Evolutionary conservation across 163 green algal genomes (phyloP).

Genomic region (Picocystis sp.): DNA sequence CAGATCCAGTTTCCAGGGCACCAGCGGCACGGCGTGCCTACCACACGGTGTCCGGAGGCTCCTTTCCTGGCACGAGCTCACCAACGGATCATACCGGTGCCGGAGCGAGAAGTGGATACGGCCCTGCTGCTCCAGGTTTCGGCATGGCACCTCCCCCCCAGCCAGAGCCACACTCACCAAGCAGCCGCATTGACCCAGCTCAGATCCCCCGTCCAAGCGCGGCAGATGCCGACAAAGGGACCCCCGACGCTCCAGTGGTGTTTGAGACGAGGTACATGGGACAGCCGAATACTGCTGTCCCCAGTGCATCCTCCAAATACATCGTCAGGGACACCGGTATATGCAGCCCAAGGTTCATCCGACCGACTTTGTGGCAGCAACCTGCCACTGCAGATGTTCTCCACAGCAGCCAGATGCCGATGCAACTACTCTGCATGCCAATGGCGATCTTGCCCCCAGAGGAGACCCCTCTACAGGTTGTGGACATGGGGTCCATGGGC

Average conservation of each 20-base stretch:
- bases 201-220: conserved; percentile 4
- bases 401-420: conserved; percentile 47
- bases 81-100: no score
- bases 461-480: conserved; percentile 28
- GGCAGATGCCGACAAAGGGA: neutral
- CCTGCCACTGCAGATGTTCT: conserved; percentile 46
- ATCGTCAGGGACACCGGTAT: conserved; percentile 45
- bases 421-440: conserved; percentile 58
- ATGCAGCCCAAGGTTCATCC: conserved; percentile 53
- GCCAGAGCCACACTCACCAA: no score
- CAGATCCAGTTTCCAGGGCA: no score
- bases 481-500: conserved; percentile 59
- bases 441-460: conserved; percentile 45
- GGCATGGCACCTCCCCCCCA: no score
- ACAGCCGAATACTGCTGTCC: conserved; percentile 4
- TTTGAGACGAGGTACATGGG: conserved; percentile 3
- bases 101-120: no score
- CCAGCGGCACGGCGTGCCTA: no score
- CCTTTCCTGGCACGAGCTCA: no score
- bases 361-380: conserved; percentile 57
- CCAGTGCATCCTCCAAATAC: conserved; percentile 14
- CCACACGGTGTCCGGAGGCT: no score
- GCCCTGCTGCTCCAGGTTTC: no score
- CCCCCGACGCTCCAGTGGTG: neutral
- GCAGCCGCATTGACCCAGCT: conserved; percentile 3